Evolutionary conservation across 2,329 filamentous ascomycete genomes (phyloP).

Genomic region (Rhinocladiella similis): DNA sequence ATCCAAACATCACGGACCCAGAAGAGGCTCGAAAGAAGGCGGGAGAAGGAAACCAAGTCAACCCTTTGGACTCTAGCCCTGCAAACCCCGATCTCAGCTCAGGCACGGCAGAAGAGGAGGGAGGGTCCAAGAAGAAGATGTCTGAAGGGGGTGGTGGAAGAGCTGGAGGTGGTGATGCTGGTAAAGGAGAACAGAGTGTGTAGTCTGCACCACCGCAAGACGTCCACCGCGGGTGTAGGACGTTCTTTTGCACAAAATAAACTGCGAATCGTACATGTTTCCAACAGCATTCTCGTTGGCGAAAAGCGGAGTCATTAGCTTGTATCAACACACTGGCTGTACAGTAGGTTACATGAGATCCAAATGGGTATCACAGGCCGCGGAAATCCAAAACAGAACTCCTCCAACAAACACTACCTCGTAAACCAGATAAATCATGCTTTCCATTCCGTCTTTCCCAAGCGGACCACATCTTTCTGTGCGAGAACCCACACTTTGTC

Average conservation of each 20-base stretch:
- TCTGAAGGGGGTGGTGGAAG: slow-evolving; percentile 40
- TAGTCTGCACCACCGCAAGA: not conserved
- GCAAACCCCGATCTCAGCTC: slow-evolving; percentile 61
- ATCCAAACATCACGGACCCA: slow-evolving; percentile 66
- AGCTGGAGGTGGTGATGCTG: slow-evolving; percentile 38
- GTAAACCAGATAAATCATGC: not conserved
- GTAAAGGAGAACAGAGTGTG: slow-evolving; percentile 27
- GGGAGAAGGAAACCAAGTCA: slow-evolving; percentile 41
- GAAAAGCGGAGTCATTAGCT: not conserved
- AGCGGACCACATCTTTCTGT: slow-evolving; percentile 40
- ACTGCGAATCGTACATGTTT: not conserved
- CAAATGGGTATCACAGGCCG: slow-evolving; percentile 6
- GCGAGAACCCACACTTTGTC: slow-evolving; percentile 42
- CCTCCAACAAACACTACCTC: too few relatives aligned
- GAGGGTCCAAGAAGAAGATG: slow-evolving; percentile 43
- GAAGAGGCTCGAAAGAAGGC: slow-evolving; percentile 56
- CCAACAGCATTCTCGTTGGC: too few relatives aligned
- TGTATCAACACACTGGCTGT: too few relatives aligned
- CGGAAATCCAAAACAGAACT: too few relatives aligned
- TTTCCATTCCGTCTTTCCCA: slow-evolving; percentile 33
- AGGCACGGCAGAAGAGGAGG: slow-evolving; percentile 46
- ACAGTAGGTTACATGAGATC: not conserved
- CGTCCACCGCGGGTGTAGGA: too few relatives aligned
- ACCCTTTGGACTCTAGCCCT: slow-evolving; percentile 60
- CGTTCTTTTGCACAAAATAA: too few relatives aligned